Evolutionary conservation across 257 asterid genomes (phyloP).

Genomic region (Nicotiana noctiflora): DNA sequence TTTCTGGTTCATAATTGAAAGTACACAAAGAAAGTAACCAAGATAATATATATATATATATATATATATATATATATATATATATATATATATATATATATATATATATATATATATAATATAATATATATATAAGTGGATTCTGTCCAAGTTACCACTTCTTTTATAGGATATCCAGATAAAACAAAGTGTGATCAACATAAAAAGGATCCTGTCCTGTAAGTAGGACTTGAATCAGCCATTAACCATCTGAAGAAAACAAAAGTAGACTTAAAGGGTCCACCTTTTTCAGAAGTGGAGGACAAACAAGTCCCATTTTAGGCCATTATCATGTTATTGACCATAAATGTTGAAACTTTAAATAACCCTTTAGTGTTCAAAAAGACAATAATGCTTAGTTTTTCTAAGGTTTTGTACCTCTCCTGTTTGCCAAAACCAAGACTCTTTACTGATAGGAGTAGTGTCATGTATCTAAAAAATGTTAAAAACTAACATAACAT

Average conservation of each 20-base stretch:
- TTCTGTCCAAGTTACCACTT: slow-evolving; percentile 8
- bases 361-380: not conserved
- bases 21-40: not conserved
- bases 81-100: no score
- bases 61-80: no score
- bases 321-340: slow-evolving; percentile 25
- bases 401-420: not conserved
- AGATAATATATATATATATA: slow-evolving; percentile 32
- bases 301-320: not conserved
- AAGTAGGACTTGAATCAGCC: slow-evolving; percentile 41
- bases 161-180: slow-evolving; percentile 8
- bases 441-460: not conserved
- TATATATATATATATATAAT: no score
- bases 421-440: not conserved
- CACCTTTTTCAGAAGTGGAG: slow-evolving; percentile 33
- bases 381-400: slow-evolving; percentile 2
- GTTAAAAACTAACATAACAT: not conserved
- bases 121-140: slow-evolving; percentile 12
- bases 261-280: slow-evolving; percentile 10
- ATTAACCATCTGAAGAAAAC: slow-evolving; percentile 20
- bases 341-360: slow-evolving; percentile 16
- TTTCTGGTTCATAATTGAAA: not conserved
- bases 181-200: slow-evolving; percentile 3
- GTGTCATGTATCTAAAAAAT: not conserved
- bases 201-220: slow-evolving; percentile 14